phyloP scores from a whole-genome alignment of 164 flowering plant genomes.

The Aristolochia fimbriata region DNA sequence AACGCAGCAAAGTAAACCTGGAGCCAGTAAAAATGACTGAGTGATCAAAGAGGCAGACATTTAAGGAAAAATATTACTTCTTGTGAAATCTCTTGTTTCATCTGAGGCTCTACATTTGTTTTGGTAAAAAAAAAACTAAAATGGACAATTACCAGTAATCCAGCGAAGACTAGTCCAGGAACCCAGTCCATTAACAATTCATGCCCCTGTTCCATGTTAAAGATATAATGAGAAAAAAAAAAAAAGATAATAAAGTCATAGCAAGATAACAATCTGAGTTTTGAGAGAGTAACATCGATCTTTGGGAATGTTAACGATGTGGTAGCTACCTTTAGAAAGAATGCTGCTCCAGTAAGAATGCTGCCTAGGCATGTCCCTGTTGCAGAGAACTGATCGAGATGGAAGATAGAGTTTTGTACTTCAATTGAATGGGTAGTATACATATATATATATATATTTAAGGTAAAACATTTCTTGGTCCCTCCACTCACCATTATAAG shows the following conservation, averaged over 20 bases:
- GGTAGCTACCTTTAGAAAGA: slow-evolving; percentile 45
- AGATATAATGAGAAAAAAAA: not conserved
- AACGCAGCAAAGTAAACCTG: slow-evolving; percentile 59
- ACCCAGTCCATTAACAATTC: slow-evolving; percentile 24
- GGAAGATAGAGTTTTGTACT: not conserved
- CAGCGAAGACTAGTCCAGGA: slow-evolving; percentile 53
- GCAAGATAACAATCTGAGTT: not conserved
- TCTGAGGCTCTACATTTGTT: too few species aligned
- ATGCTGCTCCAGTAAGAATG: slow-evolving; percentile 46
- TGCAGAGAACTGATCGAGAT: slow-evolving; percentile 49
- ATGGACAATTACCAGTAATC: slow-evolving; percentile 49
- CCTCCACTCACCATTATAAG: slow-evolving; percentile 48
- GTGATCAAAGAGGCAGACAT: not conserved
- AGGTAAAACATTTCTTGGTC: not conserved
- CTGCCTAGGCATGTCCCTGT: slow-evolving; percentile 81
- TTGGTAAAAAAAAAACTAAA: too few species aligned
- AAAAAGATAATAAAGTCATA: not conserved
- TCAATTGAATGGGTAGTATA: not conserved
- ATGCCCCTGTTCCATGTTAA: slow-evolving; percentile 31
- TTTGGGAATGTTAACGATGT: not conserved
- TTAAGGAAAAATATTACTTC: not conserved
- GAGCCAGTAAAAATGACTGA: not conserved
- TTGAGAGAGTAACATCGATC: too few species aligned
- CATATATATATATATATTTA: too few species aligned
- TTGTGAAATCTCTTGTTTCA: too few species aligned